A percentile compares a stretch with the other conserved stretches of the same genome.
These are phyloP conservation scores for Petasospora fabianii DNA, from an alignment of 1,139 yeast genomes.

Conservation along the genomic window DNA sequence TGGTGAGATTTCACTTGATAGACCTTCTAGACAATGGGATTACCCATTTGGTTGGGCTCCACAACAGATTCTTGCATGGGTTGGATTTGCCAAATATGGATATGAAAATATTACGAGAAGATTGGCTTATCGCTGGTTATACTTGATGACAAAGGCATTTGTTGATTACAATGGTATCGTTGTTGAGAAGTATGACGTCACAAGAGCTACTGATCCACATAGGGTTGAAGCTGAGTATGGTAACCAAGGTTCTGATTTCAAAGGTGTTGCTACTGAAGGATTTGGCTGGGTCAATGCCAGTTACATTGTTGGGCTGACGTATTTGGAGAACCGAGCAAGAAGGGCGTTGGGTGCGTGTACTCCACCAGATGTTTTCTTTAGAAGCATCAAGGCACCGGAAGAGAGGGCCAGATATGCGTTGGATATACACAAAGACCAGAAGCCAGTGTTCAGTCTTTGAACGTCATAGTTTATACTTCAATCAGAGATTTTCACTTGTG, in stretches of 20 bases:
- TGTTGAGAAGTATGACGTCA: conserved; percentile 93
- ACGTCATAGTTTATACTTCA: no score
- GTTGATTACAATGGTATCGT: conserved; percentile 94
- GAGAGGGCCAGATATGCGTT: conserved; percentile 43
- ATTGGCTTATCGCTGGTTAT: conserved; percentile 82
- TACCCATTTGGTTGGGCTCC: conserved; percentile 99
- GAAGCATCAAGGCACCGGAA: conserved; percentile 39
- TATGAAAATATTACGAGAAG: conserved; percentile 63
- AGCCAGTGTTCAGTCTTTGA: conserved; percentile 8
- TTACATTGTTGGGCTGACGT: conserved; percentile 69
- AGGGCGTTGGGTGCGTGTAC: conserved; percentile 83
- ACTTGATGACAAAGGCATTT: conserved; percentile 85
- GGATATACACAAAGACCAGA: conserved; percentile 10
- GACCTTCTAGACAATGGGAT: conserved; percentile 97
- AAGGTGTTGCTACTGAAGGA: conserved; percentile 95
- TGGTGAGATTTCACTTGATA: conserved; percentile 62
- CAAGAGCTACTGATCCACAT: conserved; percentile 80
- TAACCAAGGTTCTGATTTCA: conserved; percentile 89
- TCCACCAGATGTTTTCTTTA: conserved; percentile 69
- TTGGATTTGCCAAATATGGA: conserved; percentile 75
- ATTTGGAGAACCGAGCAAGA: conserved; percentile 62
- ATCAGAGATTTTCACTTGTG: no score
- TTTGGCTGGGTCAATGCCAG: conserved; percentile 97
- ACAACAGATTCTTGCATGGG: conserved; percentile 94
- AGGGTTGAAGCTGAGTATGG: conserved; percentile 96